Conservation (phyloP, 2,329 filamentous ascomycete species). For the Dichotomopilus funicola region DNA sequence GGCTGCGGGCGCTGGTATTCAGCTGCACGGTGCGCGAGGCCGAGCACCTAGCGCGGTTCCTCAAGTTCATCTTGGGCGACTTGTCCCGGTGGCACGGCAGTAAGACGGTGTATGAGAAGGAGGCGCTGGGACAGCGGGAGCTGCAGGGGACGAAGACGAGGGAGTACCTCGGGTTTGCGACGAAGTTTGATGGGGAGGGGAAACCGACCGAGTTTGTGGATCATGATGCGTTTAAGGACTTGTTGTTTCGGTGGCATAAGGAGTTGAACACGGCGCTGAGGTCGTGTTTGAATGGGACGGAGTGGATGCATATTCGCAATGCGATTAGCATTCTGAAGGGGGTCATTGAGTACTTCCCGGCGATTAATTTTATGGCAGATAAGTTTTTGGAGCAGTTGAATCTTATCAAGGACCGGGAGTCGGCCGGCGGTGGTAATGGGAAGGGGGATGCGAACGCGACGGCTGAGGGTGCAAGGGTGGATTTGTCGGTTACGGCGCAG, state of each 20-base stretch:
- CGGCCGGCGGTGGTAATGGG: constrained; percentile 24
- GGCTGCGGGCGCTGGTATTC: constrained; percentile 77
- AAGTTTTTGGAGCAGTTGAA: constrained; percentile 58
- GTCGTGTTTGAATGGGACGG: constrained; percentile 69
- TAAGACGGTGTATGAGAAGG: constrained; percentile 69
- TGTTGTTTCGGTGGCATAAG: constrained; percentile 87
- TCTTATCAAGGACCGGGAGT: constrained; percentile 58
- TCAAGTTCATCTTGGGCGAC: constrained; percentile 75
- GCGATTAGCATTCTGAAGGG: constrained; percentile 83
- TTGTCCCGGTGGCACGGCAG: constrained; percentile 79
- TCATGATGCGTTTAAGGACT: constrained; percentile 77
- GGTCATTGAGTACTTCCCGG: constrained; percentile 76
- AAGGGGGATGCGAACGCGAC: constrained; percentile 37
- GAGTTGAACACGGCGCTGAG: constrained; percentile 74
- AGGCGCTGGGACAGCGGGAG: constrained; percentile 56
- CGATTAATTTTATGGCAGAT: constrained; percentile 79
- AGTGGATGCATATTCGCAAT: constrained; percentile 98
- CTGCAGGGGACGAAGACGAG: constrained; percentile 37
- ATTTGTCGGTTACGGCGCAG: constrained; percentile 66
- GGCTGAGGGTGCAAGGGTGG: constrained; percentile 58
- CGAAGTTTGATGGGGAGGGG: constrained; percentile 61
- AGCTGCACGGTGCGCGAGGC: constrained; percentile 85
- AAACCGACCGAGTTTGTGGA: constrained; percentile 67
- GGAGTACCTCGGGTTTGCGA: constrained; percentile 70
- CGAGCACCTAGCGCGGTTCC: constrained; percentile 85